These are phyloP conservation scores for Salix viminalis DNA, from an alignment of 345 rosid genomes.

Conservation along the genomic window DNA sequence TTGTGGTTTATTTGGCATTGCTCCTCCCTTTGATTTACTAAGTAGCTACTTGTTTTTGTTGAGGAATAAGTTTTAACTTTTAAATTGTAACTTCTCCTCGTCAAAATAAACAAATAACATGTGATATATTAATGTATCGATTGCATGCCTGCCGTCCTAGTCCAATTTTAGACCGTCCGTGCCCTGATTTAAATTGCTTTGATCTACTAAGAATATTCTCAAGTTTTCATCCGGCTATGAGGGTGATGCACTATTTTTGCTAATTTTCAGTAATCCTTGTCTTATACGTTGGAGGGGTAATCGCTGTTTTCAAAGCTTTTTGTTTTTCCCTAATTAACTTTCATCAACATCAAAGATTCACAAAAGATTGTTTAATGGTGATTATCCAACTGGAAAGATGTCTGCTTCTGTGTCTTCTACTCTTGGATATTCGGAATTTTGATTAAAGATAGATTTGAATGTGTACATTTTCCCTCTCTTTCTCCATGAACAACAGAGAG, in stretches of 20 bases:
- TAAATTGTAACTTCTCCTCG: accelerated
- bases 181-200: not conserved
- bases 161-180: not conserved
- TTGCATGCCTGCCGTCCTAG: not conserved
- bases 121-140: not conserved
- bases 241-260: not conserved
- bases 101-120: no score
- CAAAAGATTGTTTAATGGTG: not conserved
- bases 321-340: not conserved
- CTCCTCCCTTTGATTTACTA: not conserved
- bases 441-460: not conserved
- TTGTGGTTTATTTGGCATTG: not conserved
- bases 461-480: not conserved
- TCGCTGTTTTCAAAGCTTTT: not conserved
- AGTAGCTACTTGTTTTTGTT: not conserved
- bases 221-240: not conserved
- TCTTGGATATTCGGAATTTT: slow-evolving; percentile 16
- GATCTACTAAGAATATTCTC: not conserved
- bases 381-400: slow-evolving; percentile 17
- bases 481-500: slow-evolving; percentile 15
- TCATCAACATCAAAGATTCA: not conserved
- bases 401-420: slow-evolving; percentile 34
- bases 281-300: slow-evolving; percentile 5
- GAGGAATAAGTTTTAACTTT: accelerated
- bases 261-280: not conserved